phyloP scores from a whole-genome alignment of 2,329 filamentous ascomycete species.

The Thelonectria discophora region DNA sequence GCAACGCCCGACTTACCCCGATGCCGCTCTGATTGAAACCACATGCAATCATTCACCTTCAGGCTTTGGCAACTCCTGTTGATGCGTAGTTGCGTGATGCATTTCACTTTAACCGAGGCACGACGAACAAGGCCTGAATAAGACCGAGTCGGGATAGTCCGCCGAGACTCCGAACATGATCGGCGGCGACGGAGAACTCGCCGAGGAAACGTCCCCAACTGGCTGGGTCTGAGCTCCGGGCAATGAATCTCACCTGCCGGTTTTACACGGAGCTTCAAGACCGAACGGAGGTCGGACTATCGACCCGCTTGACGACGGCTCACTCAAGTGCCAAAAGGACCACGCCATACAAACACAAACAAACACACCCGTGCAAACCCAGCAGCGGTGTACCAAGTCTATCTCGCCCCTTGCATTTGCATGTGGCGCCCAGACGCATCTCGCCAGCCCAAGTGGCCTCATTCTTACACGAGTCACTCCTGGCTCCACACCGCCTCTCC shows the following conservation, averaged over 20 bases:
- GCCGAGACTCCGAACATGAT: neutral
- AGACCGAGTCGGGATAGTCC: neutral
- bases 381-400: neutral
- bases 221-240: neutral
- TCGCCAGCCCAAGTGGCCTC: constrained; percentile 2
- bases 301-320: neutral
- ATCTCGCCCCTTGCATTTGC: neutral
- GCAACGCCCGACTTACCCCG: neutral
- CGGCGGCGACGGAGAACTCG: neutral
- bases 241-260: neutral
- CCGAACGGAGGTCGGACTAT: neutral
- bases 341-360: neutral
- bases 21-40: neutral
- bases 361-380: neutral
- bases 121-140: neutral
- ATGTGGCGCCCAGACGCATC: neutral
- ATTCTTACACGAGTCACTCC: constrained; percentile 10
- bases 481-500: constrained; percentile 2
- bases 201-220: neutral
- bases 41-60: neutral
- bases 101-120: neutral
- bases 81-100: neutral
- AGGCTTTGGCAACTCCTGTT: neutral
- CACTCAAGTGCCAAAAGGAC: neutral
- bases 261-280: neutral